phyloP scores from a whole-genome alignment of 345 rosid genomes.

The Balakata baccata region DNA sequence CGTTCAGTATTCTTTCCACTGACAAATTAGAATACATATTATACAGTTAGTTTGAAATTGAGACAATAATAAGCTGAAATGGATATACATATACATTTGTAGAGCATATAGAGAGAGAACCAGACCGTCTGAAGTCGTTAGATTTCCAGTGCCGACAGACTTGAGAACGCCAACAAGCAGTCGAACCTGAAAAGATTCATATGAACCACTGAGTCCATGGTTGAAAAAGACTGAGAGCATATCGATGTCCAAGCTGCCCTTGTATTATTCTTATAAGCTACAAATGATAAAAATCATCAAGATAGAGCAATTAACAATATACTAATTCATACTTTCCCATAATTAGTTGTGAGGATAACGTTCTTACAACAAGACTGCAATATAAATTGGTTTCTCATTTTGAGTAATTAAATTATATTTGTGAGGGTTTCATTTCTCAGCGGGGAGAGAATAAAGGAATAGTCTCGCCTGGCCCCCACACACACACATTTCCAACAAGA shows the following conservation, averaged over 20 bases:
- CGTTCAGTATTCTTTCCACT: slow-evolving; percentile 69
- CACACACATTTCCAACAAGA: no score
- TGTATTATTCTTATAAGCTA: not conserved
- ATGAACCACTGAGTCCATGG: not conserved
- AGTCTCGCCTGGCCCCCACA: no score
- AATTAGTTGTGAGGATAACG: not conserved
- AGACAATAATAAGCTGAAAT: not conserved
- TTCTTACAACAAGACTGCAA: no score
- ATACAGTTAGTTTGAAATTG: not conserved
- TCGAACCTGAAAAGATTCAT: slow-evolving; percentile 58
- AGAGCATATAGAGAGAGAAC: not conserved
- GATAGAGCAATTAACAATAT: not conserved
- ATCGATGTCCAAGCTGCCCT: not conserved
- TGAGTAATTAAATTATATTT: not conserved
- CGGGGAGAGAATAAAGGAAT: not conserved
- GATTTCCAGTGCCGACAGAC: slow-evolving; percentile 76
- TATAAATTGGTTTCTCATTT: not conserved
- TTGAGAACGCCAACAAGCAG: slow-evolving; percentile 82
- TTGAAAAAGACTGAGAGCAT: not conserved
- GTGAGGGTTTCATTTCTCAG: not conserved
- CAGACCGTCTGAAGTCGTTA: slow-evolving; percentile 65
- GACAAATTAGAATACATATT: slow-evolving; percentile 18
- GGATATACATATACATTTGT: not conserved
- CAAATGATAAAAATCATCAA: not conserved
- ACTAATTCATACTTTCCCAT: not conserved